Evolutionary conservation across 805 yeast species (phyloP).

Genomic region (Metschnikowia hibisci): DNA sequence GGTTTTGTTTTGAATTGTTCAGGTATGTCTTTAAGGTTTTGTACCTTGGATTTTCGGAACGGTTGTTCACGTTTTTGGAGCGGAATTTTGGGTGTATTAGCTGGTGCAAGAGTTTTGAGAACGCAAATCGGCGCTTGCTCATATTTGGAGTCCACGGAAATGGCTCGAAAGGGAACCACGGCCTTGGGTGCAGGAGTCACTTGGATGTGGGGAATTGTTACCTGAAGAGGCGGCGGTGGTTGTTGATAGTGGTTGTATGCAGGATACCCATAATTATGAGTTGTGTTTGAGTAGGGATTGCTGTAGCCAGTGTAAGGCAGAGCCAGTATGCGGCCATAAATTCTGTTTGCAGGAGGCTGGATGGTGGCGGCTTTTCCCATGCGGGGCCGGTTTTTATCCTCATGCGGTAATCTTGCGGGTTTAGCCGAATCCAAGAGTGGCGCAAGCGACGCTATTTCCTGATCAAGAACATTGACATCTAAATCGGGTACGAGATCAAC

Average conservation of each 20-base stretch:
- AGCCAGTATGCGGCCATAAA: conserved; percentile 23
- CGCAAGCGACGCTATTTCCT: conserved; percentile 38
- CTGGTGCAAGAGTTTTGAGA: conserved; percentile 29
- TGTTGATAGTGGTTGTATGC: conserved; percentile 5
- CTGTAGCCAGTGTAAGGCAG: conserved; percentile 1
- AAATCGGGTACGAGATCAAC: conserved; percentile 18
- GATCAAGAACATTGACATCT: conserved; percentile 34
- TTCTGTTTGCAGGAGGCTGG: conserved; percentile 40
- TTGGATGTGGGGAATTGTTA: conserved; percentile 25
- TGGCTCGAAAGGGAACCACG: conserved; percentile 25
- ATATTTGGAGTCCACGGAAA: conserved; percentile 21
- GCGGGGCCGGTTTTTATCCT: conserved; percentile 24
- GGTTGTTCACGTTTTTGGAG: conserved; percentile 33
- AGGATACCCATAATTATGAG: not conserved
- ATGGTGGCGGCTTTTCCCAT: conserved; percentile 46
- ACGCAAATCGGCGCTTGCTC: conserved; percentile 28
- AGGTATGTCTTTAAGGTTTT: conserved; percentile 82
- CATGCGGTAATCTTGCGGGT: not conserved
- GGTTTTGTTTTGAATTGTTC: conserved; percentile 85
- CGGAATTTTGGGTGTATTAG: conserved; percentile 32
- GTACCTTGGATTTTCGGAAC: conserved; percentile 48
- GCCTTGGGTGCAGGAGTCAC: conserved; percentile 21
- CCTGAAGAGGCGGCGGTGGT: conserved; percentile 37
- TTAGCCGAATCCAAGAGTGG: conserved; percentile 34
- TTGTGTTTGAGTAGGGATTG: not conserved